A percentile compares a stretch with the other conserved stretches of the same genome.
Conservation (phyloP, 2,329 filamentous ascomycete species). For the Diaporthe destruens region DNA sequence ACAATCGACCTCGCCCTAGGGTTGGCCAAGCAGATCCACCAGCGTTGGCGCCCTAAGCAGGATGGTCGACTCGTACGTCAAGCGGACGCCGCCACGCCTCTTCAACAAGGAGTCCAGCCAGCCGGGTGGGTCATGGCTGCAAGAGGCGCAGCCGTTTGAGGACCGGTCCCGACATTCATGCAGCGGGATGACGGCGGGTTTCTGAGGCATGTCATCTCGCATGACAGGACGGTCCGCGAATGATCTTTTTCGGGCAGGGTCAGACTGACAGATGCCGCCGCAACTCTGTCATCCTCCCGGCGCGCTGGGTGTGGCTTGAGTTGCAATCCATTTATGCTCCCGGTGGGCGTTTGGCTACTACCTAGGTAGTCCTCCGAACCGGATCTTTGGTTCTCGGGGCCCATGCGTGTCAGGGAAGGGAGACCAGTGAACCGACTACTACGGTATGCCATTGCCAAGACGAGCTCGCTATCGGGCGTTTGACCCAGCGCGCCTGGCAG, state of each 20-base stretch:
- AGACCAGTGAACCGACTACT: neutral
- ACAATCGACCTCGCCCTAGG: constrained; percentile 4
- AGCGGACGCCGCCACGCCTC: neutral
- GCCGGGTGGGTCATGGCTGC: neutral
- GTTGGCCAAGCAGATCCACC: neutral
- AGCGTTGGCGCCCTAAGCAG: constrained; percentile 12
- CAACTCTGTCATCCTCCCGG: neutral
- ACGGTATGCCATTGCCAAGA: neutral
- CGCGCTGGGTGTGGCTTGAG: neutral
- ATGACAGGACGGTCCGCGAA: neutral
- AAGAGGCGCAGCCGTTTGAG: neutral
- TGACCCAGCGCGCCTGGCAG: neutral
- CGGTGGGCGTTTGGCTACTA: constrained; percentile 1
- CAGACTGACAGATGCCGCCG: constrained; percentile 12
- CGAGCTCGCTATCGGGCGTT: constrained; percentile 19
- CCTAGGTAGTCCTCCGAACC: neutral
- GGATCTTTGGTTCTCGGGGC: neutral
- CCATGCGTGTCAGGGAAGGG: neutral
- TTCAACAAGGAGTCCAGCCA: neutral
- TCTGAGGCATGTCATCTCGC: neutral
- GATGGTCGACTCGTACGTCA: constrained; percentile 6
- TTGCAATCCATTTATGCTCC: neutral
- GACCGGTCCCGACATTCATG: neutral
- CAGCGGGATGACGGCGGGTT: neutral
- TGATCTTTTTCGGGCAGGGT: neutral